Percentiles rank a stretch among this genome's conserved stretches.
Conservation (phyloP, 2,329 filamentous ascomycete genomes). For the Acrodontium crateriforme region DNA sequence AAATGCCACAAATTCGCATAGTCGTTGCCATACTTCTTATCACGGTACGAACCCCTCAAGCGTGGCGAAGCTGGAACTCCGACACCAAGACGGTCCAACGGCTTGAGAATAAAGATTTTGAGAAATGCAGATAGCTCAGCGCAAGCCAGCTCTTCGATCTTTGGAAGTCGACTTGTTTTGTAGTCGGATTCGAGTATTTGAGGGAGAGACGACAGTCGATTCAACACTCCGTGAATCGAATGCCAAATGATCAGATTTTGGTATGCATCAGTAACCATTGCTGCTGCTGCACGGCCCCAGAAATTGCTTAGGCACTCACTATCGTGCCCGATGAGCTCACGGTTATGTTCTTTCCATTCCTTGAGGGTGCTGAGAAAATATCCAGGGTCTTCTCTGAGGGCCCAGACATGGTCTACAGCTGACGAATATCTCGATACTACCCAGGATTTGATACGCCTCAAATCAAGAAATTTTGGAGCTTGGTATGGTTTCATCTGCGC, state of each 20-base stretch:
- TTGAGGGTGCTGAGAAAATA: conserved; percentile 38
- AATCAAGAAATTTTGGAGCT: conserved; percentile 33
- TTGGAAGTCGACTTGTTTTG: conserved; percentile 21
- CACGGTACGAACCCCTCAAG: no score
- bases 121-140: conserved; percentile 22
- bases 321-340: no score
- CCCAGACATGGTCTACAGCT: conserved; percentile 41
- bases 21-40: no score
- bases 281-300: conserved; percentile 7
- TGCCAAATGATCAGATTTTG: conserved; percentile 10
- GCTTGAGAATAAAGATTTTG: conserved; percentile 3
- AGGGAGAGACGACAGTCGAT: conserved; percentile 8
- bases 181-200: conserved; percentile 30
- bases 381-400: conserved; percentile 43
- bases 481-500: conserved; percentile 40
- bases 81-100: conserved; percentile 2
- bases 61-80: conserved; percentile 11
- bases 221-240: conserved; percentile 6
- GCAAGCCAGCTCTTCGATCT: conserved; percentile 26
- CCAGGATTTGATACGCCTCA: conserved; percentile 32
- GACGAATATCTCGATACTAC: conserved; percentile 28
- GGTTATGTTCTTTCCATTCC: conserved; percentile 35
- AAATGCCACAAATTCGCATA: no score
- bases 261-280: conserved; percentile 10
- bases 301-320: conserved; percentile 5